phyloP scores from a whole-genome alignment of 495 filamentous ascomycete genomes.

The Sporormia fimetaria region DNA sequence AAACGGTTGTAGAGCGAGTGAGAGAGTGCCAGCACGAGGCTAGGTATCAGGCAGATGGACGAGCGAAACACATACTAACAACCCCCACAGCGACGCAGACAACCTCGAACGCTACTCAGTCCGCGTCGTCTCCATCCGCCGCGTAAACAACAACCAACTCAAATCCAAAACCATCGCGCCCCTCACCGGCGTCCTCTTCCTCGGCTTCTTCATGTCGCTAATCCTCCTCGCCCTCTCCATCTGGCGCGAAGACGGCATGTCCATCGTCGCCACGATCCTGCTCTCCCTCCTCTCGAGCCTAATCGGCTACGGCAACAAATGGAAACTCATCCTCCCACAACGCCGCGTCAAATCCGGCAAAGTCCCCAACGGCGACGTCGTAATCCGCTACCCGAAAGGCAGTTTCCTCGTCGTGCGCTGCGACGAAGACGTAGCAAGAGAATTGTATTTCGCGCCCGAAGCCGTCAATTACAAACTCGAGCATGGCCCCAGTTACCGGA shows the following conservation, averaged over 20 bases:
- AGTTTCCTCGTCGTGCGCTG: conserved; percentile 33
- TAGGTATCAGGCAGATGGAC: neutral
- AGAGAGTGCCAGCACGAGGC: too few species aligned
- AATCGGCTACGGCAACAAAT: conserved; percentile 36
- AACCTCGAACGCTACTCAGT: conserved; percentile 29
- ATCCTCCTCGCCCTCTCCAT: conserved; percentile 33
- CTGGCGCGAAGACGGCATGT: conserved; percentile 33
- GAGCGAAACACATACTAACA: neutral
- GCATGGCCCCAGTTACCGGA: conserved; percentile 29
- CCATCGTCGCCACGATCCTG: conserved; percentile 33
- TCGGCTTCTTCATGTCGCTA: conserved; percentile 33
- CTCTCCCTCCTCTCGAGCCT: conserved; percentile 38
- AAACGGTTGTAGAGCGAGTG: too few species aligned
- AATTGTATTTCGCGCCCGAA: conserved; percentile 37
- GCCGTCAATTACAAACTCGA: conserved; percentile 34
- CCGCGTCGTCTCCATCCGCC: conserved; percentile 35
- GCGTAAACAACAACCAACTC: conserved; percentile 10
- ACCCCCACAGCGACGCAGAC: conserved; percentile 22
- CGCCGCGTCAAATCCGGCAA: conserved; percentile 5
- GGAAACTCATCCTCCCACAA: conserved; percentile 30
- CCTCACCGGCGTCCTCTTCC: conserved; percentile 30
- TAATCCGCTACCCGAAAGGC: conserved; percentile 35
- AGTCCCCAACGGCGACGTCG: conserved; percentile 28
- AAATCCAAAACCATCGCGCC: conserved; percentile 32
- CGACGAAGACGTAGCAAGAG: conserved; percentile 31